Base-by-base conservation (phyloP, 202 grass and related monocot species). In the Eragrostis tef region DNA sequence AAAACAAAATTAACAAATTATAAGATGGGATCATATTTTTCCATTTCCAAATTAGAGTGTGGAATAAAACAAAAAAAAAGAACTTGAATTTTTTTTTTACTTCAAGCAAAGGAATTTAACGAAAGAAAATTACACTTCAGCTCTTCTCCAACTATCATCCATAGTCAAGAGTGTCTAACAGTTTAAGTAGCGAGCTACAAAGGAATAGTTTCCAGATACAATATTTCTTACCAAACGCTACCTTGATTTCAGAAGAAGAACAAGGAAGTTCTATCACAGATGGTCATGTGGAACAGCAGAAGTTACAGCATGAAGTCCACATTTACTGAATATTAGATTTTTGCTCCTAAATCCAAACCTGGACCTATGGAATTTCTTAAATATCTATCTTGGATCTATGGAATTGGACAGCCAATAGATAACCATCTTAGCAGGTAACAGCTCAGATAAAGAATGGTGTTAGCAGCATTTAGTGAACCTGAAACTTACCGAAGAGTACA, bases 1-100 rank as follows among this genome's bases (percentile, higher is more conserved):
- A 88, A 92, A 75, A 57, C 9, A 36, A 75, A 82, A 85, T 12
- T 16, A 43, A 79, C 4, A 46, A 75, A 83, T 50, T 80, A 64
- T 90, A 63, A 79, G 36, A 36, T 20, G 67, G 6, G 1, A 58
- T 78, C 6, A 11, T 68, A 12, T 46, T 42, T 61, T 9, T 16
- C 59, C 19, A 75, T 65, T 11, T 69, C 54, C 24, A 31, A 27
- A 5, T 4, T 3, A 41, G 10, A 81, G 22, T 15, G 2, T 7
- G 71, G 58, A 59, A 50, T 42, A 86, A 11, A 85, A 64, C 31
- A 39, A 49, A 41, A 68, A 68, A 7, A 14, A 49, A 26, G 0
- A 29, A 42, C 7, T 2, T 39, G 34, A 39, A 39, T 31, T 31
- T n/a, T n/a, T n/a, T 2, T 34, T 74, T 15, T 63, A 78, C 46